Conservation (phyloP, 768 basidiomycete genomes). For the Tremella mesenterica region DNA sequence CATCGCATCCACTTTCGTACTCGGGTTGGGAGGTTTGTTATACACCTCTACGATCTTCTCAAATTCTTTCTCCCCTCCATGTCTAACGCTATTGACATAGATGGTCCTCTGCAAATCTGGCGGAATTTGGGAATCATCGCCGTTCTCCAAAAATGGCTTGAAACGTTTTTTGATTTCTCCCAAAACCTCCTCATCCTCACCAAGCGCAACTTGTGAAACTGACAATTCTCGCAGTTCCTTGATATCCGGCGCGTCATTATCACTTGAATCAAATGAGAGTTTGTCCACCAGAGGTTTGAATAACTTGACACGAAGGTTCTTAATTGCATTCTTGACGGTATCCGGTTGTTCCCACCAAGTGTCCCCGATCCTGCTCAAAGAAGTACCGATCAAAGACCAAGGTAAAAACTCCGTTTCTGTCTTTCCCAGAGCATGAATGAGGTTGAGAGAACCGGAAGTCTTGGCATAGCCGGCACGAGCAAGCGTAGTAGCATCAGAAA, state of each 20-base stretch:
- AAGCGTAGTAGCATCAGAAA: conserved; percentile 71
- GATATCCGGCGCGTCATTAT: conserved; percentile 59
- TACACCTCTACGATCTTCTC: conserved; percentile 62
- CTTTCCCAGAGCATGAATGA: conserved; percentile 57
- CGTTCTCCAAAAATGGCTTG: conserved; percentile 58
- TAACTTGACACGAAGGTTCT: conserved; percentile 42
- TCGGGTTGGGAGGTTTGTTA: conserved; percentile 65
- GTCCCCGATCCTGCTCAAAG: conserved; percentile 52
- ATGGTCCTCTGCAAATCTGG: conserved; percentile 62
- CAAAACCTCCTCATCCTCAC: conserved; percentile 51
- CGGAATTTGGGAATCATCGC: conserved; percentile 69
- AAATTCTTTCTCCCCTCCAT: conserved; percentile 68
- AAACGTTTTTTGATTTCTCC: conserved; percentile 65
- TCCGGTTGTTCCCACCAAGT: conserved; percentile 76
- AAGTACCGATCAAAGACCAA: conserved; percentile 62
- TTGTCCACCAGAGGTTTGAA: conserved; percentile 65
- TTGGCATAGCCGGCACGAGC: conserved; percentile 70
- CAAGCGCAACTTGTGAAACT: conserved; percentile 46
- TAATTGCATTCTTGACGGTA: conserved; percentile 50
- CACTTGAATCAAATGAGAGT: conserved; percentile 67
- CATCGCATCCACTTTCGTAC: conserved; percentile 56
- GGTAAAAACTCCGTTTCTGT: conserved; percentile 77
- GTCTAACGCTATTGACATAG: conserved; percentile 53
- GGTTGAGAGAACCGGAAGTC: conserved; percentile 65
- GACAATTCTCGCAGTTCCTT: conserved; percentile 67